Evolutionary conservation across 2,329 filamentous ascomycete genomes (phyloP).

Genomic region (Alternaria sp.): DNA sequence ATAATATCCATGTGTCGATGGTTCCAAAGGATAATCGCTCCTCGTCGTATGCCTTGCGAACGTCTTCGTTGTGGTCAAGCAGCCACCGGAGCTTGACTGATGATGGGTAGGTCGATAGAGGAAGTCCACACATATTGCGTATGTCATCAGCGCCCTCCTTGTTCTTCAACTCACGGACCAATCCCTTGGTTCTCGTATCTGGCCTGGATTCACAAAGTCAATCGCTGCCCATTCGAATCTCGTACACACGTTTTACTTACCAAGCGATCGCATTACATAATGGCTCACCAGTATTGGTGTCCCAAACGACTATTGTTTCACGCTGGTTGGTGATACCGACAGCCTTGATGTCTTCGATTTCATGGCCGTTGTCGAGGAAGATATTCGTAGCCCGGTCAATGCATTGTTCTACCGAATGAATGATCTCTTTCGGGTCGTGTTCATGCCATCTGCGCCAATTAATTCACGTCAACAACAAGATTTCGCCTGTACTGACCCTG

Average conservation of each 20-base stretch:
- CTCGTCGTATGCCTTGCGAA: conserved; percentile 77
- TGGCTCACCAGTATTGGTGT: conserved; percentile 79
- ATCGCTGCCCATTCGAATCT: not conserved
- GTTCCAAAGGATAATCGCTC: conserved; percentile 83
- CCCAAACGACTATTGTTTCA: conserved; percentile 88
- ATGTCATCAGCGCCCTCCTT: conserved; percentile 73
- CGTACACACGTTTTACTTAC: conserved; percentile 44
- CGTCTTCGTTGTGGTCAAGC: conserved; percentile 72
- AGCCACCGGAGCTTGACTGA: conserved; percentile 88
- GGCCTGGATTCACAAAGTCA: conserved; percentile 53
- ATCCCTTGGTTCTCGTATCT: conserved; percentile 78
- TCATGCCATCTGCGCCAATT: conserved; percentile 77
- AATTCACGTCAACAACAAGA: conserved; percentile 11
- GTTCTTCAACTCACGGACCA: conserved; percentile 79
- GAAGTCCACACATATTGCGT: conserved; percentile 76
- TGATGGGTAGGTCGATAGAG: conserved; percentile 87
- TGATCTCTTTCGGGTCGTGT: conserved; percentile 80
- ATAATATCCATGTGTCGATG: conserved; percentile 88
- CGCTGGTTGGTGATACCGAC: conserved; percentile 91
- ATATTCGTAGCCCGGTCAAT: conserved; percentile 77
- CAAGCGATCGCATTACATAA: conserved; percentile 88
- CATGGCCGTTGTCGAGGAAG: conserved; percentile 75
- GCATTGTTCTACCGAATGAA: conserved; percentile 78
- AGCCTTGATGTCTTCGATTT: conserved; percentile 72
- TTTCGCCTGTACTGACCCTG: conserved; percentile 69